phyloP scores from a whole-genome alignment of 176 grass and related monocot species.

The Cocos nucifera region DNA sequence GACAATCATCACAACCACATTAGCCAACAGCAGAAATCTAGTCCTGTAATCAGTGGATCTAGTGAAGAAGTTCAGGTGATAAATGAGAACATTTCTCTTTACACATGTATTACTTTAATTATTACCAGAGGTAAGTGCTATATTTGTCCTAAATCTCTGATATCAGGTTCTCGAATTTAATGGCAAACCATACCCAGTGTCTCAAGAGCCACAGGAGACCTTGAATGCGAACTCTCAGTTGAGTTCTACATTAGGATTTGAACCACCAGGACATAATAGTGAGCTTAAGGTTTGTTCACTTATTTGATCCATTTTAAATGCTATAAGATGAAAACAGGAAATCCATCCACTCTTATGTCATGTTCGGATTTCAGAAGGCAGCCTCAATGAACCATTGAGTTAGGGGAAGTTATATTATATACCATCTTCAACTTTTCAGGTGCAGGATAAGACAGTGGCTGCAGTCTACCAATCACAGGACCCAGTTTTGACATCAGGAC shows the following conservation, averaged over 20 bases:
- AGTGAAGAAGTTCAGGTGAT: slow-evolving; percentile 52
- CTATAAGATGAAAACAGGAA: slow-evolving; percentile 1
- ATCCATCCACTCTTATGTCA: too few relatives aligned
- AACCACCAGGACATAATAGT: slow-evolving; percentile 39
- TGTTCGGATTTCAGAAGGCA: too few relatives aligned
- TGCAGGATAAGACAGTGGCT: slow-evolving; percentile 22
- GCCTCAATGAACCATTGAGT: too few relatives aligned
- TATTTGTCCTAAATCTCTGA: slow-evolving; percentile 1
- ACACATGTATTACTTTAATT: too few relatives aligned
- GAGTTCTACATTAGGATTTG: slow-evolving; percentile 30
- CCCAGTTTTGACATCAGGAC: slow-evolving; percentile 17
- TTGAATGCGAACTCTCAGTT: slow-evolving; percentile 26
- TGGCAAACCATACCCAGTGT: slow-evolving; percentile 24
- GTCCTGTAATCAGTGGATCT: slow-evolving; percentile 20
- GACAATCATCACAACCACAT: slow-evolving; percentile 35
- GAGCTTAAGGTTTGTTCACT: slow-evolving; percentile 52
- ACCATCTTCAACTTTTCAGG: too few relatives aligned
- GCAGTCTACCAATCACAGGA: slow-evolving; percentile 33
- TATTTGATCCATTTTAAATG: neutral
- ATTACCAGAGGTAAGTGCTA: neutral
- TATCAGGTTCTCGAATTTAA: slow-evolving; percentile 40
- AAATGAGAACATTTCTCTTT: neutral
- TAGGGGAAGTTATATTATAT: too few relatives aligned
- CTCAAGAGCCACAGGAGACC: slow-evolving; percentile 20
- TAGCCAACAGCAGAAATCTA: slow-evolving; percentile 30